Evolutionary conservation across 2,329 filamentous ascomycete species (phyloP).

Genomic region (Phyllosticta citribraziliensis): DNA sequence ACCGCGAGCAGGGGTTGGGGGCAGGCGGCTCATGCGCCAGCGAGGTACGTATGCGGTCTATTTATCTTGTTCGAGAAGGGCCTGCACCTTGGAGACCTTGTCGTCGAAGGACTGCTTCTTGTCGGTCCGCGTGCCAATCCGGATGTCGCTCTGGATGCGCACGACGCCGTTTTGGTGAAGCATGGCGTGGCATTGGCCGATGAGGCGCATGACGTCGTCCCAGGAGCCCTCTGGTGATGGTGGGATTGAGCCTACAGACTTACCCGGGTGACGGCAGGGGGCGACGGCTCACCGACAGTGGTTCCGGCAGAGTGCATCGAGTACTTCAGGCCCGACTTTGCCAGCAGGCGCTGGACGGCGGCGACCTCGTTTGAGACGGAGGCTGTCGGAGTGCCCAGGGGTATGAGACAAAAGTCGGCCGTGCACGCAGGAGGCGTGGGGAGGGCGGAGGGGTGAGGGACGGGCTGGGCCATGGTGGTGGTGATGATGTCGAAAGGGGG

Average conservation of each 20-base stretch:
- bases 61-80: not conserved
- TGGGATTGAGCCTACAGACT: not conserved
- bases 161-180: conserved; percentile 29
- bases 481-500: not conserved
- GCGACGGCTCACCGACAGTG: conserved; percentile 50
- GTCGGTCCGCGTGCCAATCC: conserved; percentile 76
- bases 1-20: not conserved
- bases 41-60: not conserved
- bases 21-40: not conserved
- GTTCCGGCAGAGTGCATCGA: conserved; percentile 91
- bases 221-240: conserved; percentile 67
- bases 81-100: conserved; percentile 55
- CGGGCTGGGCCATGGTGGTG: not conserved
- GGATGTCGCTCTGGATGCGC: conserved; percentile 80
- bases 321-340: conserved; percentile 69
- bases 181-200: conserved; percentile 31
- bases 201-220: conserved; percentile 67
- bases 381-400: conserved; percentile 50
- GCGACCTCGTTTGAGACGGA: conserved; percentile 62
- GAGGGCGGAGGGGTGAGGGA: conserved; percentile 16
- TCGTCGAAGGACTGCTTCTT: conserved; percentile 74
- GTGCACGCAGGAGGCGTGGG: conserved; percentile 64
- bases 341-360: conserved; percentile 75
- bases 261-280: not conserved
- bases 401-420: conserved; percentile 86